These are phyloP conservation scores for Venturia aucupariae DNA, from an alignment of 2,329 filamentous ascomycete genomes.

Conservation along the genomic window DNA sequence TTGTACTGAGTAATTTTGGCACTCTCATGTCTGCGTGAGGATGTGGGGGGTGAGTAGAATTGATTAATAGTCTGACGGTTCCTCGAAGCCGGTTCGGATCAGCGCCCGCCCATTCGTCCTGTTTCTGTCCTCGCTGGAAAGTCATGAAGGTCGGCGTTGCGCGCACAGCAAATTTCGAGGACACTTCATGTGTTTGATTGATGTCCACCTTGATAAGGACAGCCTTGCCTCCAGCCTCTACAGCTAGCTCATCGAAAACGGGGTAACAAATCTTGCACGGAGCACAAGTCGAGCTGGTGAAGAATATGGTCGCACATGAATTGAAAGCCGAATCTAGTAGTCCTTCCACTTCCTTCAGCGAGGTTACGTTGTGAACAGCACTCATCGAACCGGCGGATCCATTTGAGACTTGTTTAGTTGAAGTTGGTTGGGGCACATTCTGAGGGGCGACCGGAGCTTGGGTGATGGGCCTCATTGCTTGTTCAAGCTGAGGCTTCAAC, in stretches of 20 bases:
- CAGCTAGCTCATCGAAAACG: constrained; percentile 68
- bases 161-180: constrained; percentile 55
- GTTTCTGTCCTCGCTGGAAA: constrained; percentile 64
- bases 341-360: constrained; percentile 49
- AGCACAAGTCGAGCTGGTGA: constrained; percentile 78
- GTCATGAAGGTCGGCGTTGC: constrained; percentile 86
- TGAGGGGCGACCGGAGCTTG: constrained; percentile 44
- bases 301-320: constrained; percentile 77
- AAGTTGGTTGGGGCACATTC: constrained; percentile 17
- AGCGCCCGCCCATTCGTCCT: constrained; percentile 73
- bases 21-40: constrained; percentile 63
- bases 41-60: constrained; percentile 68
- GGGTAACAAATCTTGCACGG: constrained; percentile 81
- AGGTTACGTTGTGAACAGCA: constrained; percentile 53
- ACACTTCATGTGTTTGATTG: constrained; percentile 52
- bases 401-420: constrained; percentile 14
- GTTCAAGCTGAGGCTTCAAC: constrained; percentile 67
- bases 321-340: constrained; percentile 51
- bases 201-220: constrained; percentile 78
- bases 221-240: constrained; percentile 58
- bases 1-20: constrained; percentile 56
- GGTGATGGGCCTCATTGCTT: constrained; percentile 52
- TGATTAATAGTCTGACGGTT: constrained; percentile 64
- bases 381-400: constrained; percentile 22
- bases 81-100: constrained; percentile 57